Conservation (phyloP, 345 rosid species). For the Excoecaria cochinchinensis region DNA sequence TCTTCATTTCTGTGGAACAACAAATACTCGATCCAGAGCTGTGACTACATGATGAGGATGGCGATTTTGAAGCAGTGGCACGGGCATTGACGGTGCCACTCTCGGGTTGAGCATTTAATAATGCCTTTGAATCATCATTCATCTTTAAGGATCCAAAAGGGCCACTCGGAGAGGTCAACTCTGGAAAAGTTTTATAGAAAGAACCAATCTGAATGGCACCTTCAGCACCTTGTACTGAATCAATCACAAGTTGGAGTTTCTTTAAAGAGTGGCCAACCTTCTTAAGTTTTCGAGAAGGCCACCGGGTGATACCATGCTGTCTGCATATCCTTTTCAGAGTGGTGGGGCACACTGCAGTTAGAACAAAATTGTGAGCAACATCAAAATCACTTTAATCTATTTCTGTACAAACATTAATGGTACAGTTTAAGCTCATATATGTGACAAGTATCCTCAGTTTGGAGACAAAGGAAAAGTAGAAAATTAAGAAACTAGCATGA, state of each 20-base stretch:
- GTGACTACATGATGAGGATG: constrained; percentile 68
- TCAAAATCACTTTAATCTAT: constrained; percentile 6
- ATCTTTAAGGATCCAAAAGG: constrained; percentile 36
- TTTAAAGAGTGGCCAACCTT: constrained; percentile 87
- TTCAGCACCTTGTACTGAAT: constrained; percentile 89
- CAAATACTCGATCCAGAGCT: constrained; percentile 74
- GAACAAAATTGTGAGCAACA: constrained; percentile 22
- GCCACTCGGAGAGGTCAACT: constrained; percentile 57
- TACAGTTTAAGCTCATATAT: constrained; percentile 10
- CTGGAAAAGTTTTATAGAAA: constrained; percentile 84
- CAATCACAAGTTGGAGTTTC: constrained; percentile 88
- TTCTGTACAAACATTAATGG: neutral
- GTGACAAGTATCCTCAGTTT: neutral
- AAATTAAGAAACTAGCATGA: constrained; percentile 8
- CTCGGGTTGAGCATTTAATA: constrained; percentile 38
- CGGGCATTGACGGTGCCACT: constrained; percentile 33
- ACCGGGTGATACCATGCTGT: constrained; percentile 81
- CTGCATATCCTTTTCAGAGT: constrained; percentile 96
- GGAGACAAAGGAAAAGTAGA: no score
- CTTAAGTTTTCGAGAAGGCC: constrained; percentile 98
- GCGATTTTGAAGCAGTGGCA: constrained; percentile 55
- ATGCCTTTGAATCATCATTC: constrained; percentile 30
- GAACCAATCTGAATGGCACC: constrained; percentile 77
- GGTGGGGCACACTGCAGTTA: constrained; percentile 88
- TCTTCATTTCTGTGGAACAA: constrained; percentile 63